Percentiles rank a stretch among this genome's conserved stretches.
phyloP scores from a whole-genome alignment of 2,329 filamentous ascomycete genomes.

The Orbilia blumenaviensis region DNA sequence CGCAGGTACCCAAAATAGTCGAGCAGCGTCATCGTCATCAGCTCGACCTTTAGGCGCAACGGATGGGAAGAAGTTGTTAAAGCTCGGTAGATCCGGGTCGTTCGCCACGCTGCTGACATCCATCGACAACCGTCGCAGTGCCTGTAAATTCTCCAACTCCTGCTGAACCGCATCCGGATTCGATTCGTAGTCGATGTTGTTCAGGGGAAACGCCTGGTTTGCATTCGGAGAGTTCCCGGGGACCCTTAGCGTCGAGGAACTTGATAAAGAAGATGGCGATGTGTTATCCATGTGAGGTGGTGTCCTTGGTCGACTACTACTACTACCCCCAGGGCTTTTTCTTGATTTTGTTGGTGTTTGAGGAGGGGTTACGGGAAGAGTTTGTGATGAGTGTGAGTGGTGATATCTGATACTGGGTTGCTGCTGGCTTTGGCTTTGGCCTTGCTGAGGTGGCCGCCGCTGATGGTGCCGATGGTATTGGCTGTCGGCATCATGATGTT shows the following conservation, averaged over 20 bases:
- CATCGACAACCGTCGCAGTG: constrained; percentile 92
- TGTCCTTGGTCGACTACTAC: constrained; percentile 59
- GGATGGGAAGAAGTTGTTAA: constrained; percentile 73
- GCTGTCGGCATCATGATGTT: constrained; percentile 54
- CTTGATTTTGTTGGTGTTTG: constrained; percentile 53
- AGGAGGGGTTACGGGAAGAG: constrained; percentile 50
- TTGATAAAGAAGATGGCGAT: constrained; percentile 67
- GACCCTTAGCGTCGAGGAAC: constrained; percentile 62
- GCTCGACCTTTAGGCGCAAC: constrained; percentile 76
- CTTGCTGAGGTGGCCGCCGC: constrained; percentile 23
- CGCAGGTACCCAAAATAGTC: constrained; percentile 94
- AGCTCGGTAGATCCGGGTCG: constrained; percentile 79
- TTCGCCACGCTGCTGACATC: constrained; percentile 75
- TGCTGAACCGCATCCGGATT: constrained; percentile 88
- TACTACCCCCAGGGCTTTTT: constrained; percentile 41
- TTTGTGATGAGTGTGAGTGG: constrained; percentile 22
- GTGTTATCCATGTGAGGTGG: constrained; percentile 65
- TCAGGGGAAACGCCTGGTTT: constrained; percentile 74
- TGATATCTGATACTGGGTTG: constrained; percentile 18
- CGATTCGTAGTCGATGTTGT: constrained; percentile 87
- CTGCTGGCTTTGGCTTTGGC: no score
- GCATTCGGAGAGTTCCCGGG: constrained; percentile 63
- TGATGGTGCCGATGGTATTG: constrained; percentile 18
- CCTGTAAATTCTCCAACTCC: constrained; percentile 90
- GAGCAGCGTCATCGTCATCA: constrained; percentile 86